Evolutionary conservation across 108 stramenopile genomes (phyloP).

Genomic region (Cyclotella cryptica): DNA sequence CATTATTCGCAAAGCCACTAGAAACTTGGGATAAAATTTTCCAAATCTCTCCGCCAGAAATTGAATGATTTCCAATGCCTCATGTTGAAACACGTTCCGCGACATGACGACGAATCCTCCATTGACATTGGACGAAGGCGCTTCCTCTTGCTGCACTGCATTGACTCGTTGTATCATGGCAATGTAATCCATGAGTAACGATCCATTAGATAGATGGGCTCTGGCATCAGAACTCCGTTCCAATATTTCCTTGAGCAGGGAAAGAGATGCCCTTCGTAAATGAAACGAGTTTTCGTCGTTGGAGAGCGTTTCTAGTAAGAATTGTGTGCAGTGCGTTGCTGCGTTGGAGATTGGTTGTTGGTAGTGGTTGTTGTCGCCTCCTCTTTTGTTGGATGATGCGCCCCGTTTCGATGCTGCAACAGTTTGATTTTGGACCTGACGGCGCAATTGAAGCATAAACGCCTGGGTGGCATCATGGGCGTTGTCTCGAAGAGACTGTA

Average conservation of each 20-base stretch:
- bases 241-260: slow-evolving; percentile 25
- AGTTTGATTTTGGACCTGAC: slow-evolving; percentile 11
- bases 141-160: slow-evolving; percentile 5
- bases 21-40: slow-evolving; percentile 31
- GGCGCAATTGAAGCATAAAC: slow-evolving; percentile 36
- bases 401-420: neutral
- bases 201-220: slow-evolving; percentile 24
- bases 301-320: slow-evolving; percentile 35
- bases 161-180: slow-evolving; percentile 10
- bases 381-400: neutral
- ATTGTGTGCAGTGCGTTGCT: slow-evolving; percentile 29
- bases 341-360: slow-evolving; percentile 12
- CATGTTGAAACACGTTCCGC: slow-evolving; percentile 27
- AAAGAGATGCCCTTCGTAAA: slow-evolving; percentile 42
- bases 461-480: slow-evolving; percentile 36
- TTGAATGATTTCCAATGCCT: slow-evolving; percentile 41
- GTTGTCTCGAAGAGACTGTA: slow-evolving; percentile 2
- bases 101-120: neutral
- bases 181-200: slow-evolving; percentile 24
- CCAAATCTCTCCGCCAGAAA: slow-evolving; percentile 34
- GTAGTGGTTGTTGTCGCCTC: neutral
- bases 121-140: neutral
- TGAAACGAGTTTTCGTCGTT: slow-evolving; percentile 39
- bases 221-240: slow-evolving; percentile 38
- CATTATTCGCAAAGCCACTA: slow-evolving; percentile 46